These are phyloP conservation scores for Mycena citricolor DNA, from an alignment of 1,284 basidiomycete species.

Conservation along the genomic window DNA sequence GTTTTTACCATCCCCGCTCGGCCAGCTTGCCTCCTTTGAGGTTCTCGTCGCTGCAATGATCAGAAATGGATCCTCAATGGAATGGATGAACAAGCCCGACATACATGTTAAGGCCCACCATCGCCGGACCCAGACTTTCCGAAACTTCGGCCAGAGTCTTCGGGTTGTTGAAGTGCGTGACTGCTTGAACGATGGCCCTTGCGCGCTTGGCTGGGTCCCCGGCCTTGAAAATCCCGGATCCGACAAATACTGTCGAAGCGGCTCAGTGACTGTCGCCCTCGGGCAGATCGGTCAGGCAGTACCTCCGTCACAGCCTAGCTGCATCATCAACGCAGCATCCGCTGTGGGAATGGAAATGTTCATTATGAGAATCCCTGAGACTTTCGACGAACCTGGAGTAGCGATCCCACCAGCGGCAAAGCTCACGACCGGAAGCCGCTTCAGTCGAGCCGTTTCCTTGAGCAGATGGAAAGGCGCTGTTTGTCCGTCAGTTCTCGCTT, in stretches of 20 bases:
- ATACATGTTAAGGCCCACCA: conserved; percentile 91
- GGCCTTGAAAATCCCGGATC: conserved; percentile 94
- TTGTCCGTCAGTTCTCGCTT: too few relatives aligned
- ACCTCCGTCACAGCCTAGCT: conserved; percentile 97
- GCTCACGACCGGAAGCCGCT: conserved; percentile 91
- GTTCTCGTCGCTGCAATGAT: conserved; percentile 49
- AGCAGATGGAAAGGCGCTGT: conserved; percentile 95
- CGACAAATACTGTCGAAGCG: conserved; percentile 74
- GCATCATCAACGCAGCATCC: conserved; percentile 99
- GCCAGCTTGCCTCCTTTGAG: conserved; percentile 63
- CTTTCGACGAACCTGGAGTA: conserved; percentile 71
- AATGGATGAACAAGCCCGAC: conserved; percentile 33
- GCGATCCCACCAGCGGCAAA: conserved; percentile 98
- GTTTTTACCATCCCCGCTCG: conserved; percentile 51
- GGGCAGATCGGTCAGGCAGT: conserved; percentile 29
- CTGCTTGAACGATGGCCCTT: conserved; percentile 96
- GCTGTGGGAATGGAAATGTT: conserved; percentile 44
- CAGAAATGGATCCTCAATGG: conserved; percentile 8
- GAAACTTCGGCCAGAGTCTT: conserved; percentile 84
- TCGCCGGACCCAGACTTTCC: conserved; percentile 86
- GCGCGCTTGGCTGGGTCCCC: conserved; percentile 94
- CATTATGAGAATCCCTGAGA: conserved; percentile 1
- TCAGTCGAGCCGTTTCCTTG: conserved; percentile 93
- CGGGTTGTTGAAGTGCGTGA: conserved; percentile 96
- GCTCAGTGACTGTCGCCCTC: conserved; percentile 17